Evolutionary conservation across 331 rosid genomes (phyloP).

Genomic region (Quercus tomentella): DNA sequence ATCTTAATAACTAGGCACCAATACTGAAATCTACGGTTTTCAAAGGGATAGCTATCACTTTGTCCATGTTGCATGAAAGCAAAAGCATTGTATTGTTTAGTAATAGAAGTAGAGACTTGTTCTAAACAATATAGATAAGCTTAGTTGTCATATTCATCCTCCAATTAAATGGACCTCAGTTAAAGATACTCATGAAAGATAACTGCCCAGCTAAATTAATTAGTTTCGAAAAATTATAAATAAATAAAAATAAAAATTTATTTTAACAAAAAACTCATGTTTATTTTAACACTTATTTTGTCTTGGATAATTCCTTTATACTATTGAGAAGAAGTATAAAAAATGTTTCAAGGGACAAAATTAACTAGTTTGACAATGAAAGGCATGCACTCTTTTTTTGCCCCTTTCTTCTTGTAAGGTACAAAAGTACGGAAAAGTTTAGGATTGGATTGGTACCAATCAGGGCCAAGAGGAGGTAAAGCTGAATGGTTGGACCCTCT

Average conservation of each 20-base stretch:
- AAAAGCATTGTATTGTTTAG: background rate
- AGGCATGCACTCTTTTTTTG: background rate
- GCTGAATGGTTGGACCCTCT: slow-evolving; percentile 10
- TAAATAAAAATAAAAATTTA: no score
- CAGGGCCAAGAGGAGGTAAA: slow-evolving; percentile 2
- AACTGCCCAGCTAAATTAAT: background rate
- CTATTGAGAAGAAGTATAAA: no score
- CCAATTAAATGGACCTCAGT: background rate
- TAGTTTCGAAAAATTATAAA: background rate
- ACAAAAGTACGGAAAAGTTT: background rate
- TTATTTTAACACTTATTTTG: background rate
- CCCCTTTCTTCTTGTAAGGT: background rate
- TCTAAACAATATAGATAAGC: background rate
- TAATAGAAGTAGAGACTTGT: background rate
- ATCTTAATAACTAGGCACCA: background rate
- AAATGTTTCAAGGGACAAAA: background rate
- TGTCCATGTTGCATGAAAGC: background rate
- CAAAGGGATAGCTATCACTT: background rate
- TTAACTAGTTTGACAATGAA: slow-evolving; percentile 9
- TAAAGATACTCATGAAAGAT: background rate
- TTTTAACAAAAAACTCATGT: background rate
- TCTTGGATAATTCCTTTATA: background rate
- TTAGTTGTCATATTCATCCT: slow-evolving; percentile 3
- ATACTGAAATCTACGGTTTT: background rate
- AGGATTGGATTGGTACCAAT: background rate